A percentile compares a stretch with the other conserved stretches of the same genome.
These are phyloP conservation scores for Pezicula carpinea DNA, from an alignment of 2,329 filamentous ascomycete genomes.

Conservation along the genomic window DNA sequence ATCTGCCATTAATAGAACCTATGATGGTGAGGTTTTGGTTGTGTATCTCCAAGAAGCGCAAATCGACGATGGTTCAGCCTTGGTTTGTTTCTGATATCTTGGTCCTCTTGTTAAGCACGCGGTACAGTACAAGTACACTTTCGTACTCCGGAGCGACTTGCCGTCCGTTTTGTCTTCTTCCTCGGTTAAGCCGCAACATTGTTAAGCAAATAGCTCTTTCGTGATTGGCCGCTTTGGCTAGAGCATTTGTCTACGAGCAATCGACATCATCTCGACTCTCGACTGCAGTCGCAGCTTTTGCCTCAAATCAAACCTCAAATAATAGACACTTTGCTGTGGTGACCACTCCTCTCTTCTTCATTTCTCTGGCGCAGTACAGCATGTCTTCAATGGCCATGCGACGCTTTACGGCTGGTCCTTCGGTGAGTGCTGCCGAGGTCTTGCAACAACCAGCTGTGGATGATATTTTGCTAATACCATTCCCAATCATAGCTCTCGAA, in stretches of 20 bases:
- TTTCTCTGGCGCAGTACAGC: slow-evolving; percentile 32
- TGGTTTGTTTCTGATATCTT: too few species aligned
- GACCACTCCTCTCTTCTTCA: slow-evolving; percentile 9
- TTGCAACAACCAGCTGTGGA: slow-evolving; percentile 12
- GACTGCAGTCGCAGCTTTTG: background rate
- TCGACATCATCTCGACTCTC: slow-evolving; percentile 1
- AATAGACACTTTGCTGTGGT: slow-evolving; percentile 1
- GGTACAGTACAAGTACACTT: background rate
- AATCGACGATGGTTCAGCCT: too few species aligned
- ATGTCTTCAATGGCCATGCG: slow-evolving; percentile 63
- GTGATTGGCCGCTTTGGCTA: background rate
- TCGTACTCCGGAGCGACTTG: background rate
- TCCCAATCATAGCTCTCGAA: slow-evolving; percentile 25
- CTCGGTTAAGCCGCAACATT: slow-evolving; percentile 5
- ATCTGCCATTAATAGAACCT: too few species aligned
- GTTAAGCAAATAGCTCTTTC: too few species aligned
- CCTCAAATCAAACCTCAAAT: background rate
- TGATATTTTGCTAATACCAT: slow-evolving; percentile 18
- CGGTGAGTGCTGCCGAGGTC: slow-evolving; percentile 40
- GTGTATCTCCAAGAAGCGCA: too few species aligned
- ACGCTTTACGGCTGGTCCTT: slow-evolving; percentile 51
- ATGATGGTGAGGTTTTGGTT: too few species aligned
- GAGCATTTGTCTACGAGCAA: background rate
- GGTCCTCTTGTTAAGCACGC: too few species aligned
- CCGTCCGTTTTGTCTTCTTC: slow-evolving; percentile 8